Evolutionary conservation across 257 asterid species (phyloP), one percentile per base, ranked within the genome.

Genomic region (Orobanche coerulescens): DNA sequence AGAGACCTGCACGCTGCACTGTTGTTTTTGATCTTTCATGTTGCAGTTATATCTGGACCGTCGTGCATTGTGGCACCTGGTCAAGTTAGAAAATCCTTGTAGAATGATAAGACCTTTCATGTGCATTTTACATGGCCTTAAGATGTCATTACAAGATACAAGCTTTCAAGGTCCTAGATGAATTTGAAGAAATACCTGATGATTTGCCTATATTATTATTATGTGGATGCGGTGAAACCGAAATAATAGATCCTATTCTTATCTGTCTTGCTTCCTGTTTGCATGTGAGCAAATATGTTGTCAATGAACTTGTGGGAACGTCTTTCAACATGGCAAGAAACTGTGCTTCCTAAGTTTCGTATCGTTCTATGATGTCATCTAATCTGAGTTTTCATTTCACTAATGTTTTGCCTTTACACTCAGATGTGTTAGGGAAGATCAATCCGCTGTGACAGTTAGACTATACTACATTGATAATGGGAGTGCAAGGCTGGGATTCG

Each of bases 401-500:
- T n/a, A n/a, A n/a, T n/a, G n/a, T n/a, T 37, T 30, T 42, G 51
- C 20, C 62, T 43, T 52, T 62, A 68, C 65, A 58, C 66, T 71
- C 87, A 93, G 99, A 76, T 89, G 99, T 69, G 99, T 93, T 65
- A 81, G 99, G 72, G 91, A 77, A 71, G 99, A 93, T 58, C 92
- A 78, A 52, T 84, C 97, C 28, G 93, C 95, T 14, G 91, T 93
- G 59, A 42, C 96, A 4, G 42, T 89, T 62, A 93, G 80, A 73
- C 69, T 93, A 55, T 93, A 93, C 79, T 89, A 93, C 81, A 82
- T 93, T 36, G 81, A 55, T 64, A 89, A 80, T 58, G 99, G 99
- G 81, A 93, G 99, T 76, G 99, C 99, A 61, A 83, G 99, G 70
- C 94, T 93, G 74, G 99, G 97, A 46, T 89, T 93, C 78, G 89